Evolutionary conservation across 768 basidiomycete genomes (phyloP).

Genomic region (Scleroderma citrinum): DNA sequence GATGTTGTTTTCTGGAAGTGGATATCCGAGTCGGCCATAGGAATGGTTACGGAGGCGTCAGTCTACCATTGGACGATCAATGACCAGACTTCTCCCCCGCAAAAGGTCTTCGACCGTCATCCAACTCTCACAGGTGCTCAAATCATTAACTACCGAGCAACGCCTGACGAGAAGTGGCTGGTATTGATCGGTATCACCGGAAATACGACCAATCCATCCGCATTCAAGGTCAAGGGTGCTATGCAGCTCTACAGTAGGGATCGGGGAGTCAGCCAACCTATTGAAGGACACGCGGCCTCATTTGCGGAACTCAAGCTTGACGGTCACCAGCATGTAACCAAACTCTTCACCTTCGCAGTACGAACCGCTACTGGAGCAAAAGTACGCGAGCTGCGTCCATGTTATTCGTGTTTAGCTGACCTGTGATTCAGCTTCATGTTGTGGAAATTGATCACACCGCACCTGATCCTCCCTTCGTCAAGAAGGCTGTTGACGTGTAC

Average conservation of each 20-base stretch:
- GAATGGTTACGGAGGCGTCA: conserved; percentile 90
- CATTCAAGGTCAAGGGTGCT: conserved; percentile 97
- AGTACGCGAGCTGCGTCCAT: conserved; percentile 41
- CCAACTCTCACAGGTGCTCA: conserved; percentile 90
- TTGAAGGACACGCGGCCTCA: conserved; percentile 96
- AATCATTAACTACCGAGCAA: conserved; percentile 96
- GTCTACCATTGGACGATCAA: conserved; percentile 88
- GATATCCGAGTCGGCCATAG: conserved; percentile 87
- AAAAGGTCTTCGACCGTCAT: conserved; percentile 96
- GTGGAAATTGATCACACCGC: conserved; percentile 97
- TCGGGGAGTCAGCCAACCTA: conserved; percentile 91
- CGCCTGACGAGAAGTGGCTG: conserved; percentile 94
- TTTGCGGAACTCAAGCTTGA: conserved; percentile 92
- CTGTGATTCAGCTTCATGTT: conserved; percentile 72
- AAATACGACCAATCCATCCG: conserved; percentile 86
- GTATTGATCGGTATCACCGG: conserved; percentile 94
- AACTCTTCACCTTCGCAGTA: conserved; percentile 93
- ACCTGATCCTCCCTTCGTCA: conserved; percentile 86
- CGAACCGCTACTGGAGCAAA: conserved; percentile 97
- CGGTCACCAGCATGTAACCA: conserved; percentile 77
- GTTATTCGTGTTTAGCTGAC: conserved; percentile 6
- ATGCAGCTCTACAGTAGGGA: conserved; percentile 97
- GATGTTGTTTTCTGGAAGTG: conserved; percentile 99
- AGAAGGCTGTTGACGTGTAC: conserved; percentile 98
- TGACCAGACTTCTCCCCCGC: conserved; percentile 70